Percentiles rank a stretch among this genome's conserved stretches.
phyloP scores from a whole-genome alignment of 352 stramenopile species.

The Globisporangium camurandrum region DNA sequence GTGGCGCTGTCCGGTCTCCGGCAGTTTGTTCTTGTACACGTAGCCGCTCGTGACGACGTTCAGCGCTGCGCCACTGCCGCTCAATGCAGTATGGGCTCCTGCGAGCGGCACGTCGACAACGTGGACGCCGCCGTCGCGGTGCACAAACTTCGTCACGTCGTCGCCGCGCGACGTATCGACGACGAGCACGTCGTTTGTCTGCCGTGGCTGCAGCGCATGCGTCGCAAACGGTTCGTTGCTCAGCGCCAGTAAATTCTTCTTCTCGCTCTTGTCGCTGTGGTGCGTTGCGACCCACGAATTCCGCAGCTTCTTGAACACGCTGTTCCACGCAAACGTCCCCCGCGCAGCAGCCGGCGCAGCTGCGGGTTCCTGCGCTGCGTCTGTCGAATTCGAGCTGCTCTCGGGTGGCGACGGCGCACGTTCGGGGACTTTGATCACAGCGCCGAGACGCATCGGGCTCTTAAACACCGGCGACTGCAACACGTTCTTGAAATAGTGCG shows the following conservation, averaged over 20 bases:
- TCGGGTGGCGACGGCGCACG: constrained; percentile 36
- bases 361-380: no score
- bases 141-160: constrained; percentile 74
- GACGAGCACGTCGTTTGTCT: constrained; percentile 67
- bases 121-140: constrained; percentile 64
- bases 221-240: constrained; percentile 66
- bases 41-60: constrained; percentile 79
- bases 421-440: constrained; percentile 57
- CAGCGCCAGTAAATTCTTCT: constrained; percentile 68
- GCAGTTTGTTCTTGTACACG: constrained; percentile 87
- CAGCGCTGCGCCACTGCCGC: constrained; percentile 20
- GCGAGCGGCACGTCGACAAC: constrained; percentile 46
- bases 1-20: constrained; percentile 71
- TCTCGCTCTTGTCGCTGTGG: constrained; percentile 37
- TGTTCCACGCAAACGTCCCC: constrained; percentile 74
- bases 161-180: constrained; percentile 77
- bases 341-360: constrained; percentile 8
- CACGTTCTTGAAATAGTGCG: constrained; percentile 80
- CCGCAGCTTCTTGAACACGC: constrained; percentile 67
- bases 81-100: constrained; percentile 10
- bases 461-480: constrained; percentile 81
- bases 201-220: constrained; percentile 32
- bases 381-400: constrained; percentile 12
- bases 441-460: constrained; percentile 64
- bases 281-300: constrained; percentile 71